Conservation (phyloP, 2,329 filamentous ascomycete genomes). For the Colletotrichum theobromicola region DNA sequence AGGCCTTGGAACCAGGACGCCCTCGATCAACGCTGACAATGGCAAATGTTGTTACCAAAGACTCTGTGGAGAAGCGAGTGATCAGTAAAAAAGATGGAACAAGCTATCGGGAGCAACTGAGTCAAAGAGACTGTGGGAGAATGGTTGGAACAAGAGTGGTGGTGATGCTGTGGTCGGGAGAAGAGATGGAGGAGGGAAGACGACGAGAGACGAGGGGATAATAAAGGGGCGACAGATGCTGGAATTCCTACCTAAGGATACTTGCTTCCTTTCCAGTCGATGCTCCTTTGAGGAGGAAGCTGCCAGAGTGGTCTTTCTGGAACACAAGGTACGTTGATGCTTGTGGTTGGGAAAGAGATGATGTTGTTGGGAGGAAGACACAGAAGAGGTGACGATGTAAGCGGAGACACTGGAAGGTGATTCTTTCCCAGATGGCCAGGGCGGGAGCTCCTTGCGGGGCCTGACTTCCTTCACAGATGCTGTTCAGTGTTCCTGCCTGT, state of each 20-base stretch:
- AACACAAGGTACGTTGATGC: neutral
- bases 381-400: neutral
- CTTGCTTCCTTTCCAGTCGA: conserved; percentile 4
- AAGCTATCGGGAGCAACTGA: conserved; percentile 60
- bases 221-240: conserved; percentile 26
- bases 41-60: conserved; percentile 57
- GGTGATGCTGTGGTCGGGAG: conserved; percentile 50
- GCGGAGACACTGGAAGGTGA: neutral
- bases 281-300: neutral
- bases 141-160: conserved; percentile 36
- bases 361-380: neutral
- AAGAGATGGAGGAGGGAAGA: conserved; percentile 24
- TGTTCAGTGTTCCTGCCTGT: neutral
- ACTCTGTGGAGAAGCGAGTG: conserved; percentile 59
- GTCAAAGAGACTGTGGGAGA: conserved; percentile 43
- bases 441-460: neutral
- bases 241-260: conserved; percentile 7
- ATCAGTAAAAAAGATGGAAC: conserved; percentile 62
- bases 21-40: conserved; percentile 29
- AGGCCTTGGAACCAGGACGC: conserved; percentile 27
- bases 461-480: neutral
- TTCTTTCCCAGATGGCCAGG: neutral
- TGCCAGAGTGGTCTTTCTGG: neutral
- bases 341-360: neutral
- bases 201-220: conserved; percentile 28